phyloP scores from a whole-genome alignment of 805 yeast species.

The Candida hungchunana region DNA sequence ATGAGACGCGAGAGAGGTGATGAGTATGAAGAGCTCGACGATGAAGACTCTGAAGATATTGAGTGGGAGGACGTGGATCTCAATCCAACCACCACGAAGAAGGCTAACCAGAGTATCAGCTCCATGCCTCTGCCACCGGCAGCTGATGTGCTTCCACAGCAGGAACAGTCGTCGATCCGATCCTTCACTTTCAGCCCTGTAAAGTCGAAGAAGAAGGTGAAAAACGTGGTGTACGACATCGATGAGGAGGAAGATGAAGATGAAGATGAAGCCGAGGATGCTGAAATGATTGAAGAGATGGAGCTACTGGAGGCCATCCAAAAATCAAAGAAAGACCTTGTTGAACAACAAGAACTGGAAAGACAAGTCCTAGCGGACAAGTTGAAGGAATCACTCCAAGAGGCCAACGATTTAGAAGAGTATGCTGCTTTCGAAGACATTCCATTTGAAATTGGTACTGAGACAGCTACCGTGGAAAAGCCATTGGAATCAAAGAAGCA shows the following conservation, averaged over 20 bases:
- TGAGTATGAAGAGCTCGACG: conserved; percentile 18
- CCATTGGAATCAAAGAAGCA: not conserved
- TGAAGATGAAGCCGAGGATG: conserved; percentile 24
- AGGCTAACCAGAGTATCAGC: conserved; percentile 38
- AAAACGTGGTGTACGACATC: conserved; percentile 8
- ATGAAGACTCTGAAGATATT: conserved; percentile 37
- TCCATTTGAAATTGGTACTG: conserved; percentile 17
- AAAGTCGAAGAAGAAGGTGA: conserved; percentile 13
- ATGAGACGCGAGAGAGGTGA: conserved; percentile 13
- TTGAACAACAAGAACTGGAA: conserved; percentile 36
- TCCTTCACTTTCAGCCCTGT: conserved; percentile 23
- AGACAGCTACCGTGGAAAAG: not conserved
- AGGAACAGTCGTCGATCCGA: conserved; percentile 13
- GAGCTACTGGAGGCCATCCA: conserved; percentile 38
- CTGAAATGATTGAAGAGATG: conserved; percentile 31
- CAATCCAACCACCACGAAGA: conserved; percentile 21
- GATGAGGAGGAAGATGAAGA: conserved; percentile 17
- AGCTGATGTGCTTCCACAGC: conserved; percentile 11
- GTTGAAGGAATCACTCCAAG: not conserved
- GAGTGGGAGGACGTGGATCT: conserved; percentile 73
- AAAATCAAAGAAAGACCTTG: conserved; percentile 45
- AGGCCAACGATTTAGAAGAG: conserved; percentile 24
- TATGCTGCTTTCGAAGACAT: conserved; percentile 27
- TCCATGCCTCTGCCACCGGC: conserved; percentile 36
- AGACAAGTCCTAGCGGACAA: conserved; percentile 13